phyloP scores from a whole-genome alignment of 2,329 filamentous ascomycete genomes.

The Neofusicoccum sp. region DNA sequence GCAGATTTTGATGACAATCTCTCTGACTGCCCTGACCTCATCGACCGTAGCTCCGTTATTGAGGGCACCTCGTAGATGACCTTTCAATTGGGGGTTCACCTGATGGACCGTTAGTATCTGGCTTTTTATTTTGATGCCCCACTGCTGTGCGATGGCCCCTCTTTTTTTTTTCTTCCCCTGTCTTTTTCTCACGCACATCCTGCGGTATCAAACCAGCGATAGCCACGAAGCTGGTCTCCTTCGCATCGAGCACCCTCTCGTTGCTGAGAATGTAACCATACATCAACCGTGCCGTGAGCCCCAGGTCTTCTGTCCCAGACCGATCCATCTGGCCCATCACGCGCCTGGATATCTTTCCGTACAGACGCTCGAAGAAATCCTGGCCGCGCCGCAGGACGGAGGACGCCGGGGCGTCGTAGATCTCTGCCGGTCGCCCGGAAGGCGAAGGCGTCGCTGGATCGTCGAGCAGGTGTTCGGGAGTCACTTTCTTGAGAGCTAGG shows the following conservation, averaged over 20 bases:
- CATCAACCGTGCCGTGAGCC: constrained; percentile 47
- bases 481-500: constrained; percentile 45
- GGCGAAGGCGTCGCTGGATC: constrained; percentile 38
- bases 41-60: constrained; percentile 51
- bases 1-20: constrained; percentile 48
- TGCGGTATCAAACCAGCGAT: constrained; percentile 53
- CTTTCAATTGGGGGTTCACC: constrained; percentile 55
- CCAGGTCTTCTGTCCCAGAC: constrained; percentile 52
- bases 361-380: constrained; percentile 49
- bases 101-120: constrained; percentile 22
- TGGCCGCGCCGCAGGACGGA: constrained; percentile 46
- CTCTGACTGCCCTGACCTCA: constrained; percentile 50
- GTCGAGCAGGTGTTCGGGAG: constrained; percentile 44
- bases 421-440: constrained; percentile 40
- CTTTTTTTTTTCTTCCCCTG: not conserved
- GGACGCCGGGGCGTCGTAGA: constrained; percentile 36
- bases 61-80: constrained; percentile 51
- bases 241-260: constrained; percentile 43
- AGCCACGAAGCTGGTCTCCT: constrained; percentile 53
- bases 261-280: constrained; percentile 54
- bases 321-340: constrained; percentile 51
- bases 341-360: constrained; percentile 50
- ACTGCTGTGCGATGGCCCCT: not conserved
- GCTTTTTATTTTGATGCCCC: not conserved
- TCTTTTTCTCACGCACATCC: constrained; percentile 40